These are phyloP conservation scores for Fusarium protoensiforme DNA, from an alignment of 2,329 filamentous ascomycete genomes.

Conservation along the genomic window DNA sequence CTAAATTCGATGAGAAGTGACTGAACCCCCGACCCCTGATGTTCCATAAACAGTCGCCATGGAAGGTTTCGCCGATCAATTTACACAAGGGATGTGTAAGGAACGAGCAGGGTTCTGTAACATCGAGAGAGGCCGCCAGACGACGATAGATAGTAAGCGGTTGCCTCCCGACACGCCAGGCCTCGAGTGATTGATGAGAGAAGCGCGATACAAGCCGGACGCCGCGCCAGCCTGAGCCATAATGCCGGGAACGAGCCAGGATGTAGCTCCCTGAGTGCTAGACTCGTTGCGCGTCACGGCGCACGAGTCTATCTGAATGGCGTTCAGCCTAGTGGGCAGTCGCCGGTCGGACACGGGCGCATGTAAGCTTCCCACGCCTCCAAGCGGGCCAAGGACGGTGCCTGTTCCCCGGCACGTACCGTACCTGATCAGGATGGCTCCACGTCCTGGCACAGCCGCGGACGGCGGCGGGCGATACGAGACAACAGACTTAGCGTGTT, in stretches of 20 bases:
- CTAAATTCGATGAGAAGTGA: not conserved
- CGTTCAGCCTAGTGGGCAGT: constrained; percentile 10
- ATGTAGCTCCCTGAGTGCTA: constrained; percentile 15
- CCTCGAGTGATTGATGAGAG: constrained; percentile 7
- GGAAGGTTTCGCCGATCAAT: constrained; percentile 4
- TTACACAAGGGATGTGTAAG: not conserved
- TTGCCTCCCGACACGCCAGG: constrained; percentile 1
- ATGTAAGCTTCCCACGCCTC: constrained; percentile 22
- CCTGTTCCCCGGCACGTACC: constrained; percentile 4
- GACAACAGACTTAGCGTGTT: constrained; percentile 45
- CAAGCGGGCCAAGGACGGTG: constrained; percentile 14
- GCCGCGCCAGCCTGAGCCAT: constrained; percentile 33
- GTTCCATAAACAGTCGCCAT: not conserved
- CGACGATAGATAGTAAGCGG: constrained; percentile 12
- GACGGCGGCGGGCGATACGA: constrained; percentile 43
- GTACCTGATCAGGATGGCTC: constrained; percentile 5
- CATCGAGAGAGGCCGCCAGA: constrained; percentile 29
- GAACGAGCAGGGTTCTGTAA: constrained; percentile 7
- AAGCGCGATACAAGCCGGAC: constrained; percentile 24
- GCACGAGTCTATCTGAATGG: constrained; percentile 12
- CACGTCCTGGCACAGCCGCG: constrained; percentile 44
- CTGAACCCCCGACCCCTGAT: constrained; percentile 5
- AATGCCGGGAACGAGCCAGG: constrained; percentile 26
- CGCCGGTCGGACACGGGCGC: constrained; percentile 25
- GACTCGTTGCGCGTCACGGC: constrained; percentile 19